Conservation (phyloP, 2,329 filamentous ascomycete species). For the Aureobasidium sp. region DNA sequence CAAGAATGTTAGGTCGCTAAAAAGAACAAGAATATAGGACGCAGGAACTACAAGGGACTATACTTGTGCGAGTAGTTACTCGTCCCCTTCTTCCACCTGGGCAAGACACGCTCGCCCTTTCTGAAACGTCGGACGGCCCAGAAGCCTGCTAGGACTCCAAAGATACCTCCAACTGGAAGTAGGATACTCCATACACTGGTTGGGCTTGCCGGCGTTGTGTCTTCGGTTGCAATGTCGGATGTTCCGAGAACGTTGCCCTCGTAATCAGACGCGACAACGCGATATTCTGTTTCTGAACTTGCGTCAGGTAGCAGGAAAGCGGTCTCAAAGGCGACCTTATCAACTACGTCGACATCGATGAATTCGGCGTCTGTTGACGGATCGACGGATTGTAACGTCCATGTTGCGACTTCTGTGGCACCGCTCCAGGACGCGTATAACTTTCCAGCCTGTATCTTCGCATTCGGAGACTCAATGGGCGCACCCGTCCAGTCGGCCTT, state of each 20-base stretch:
- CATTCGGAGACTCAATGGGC: conserved; percentile 10
- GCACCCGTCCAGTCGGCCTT: conserved; percentile 34
- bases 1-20: conserved; percentile 8
- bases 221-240: conserved; percentile 17
- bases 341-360: conserved; percentile 20
- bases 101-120: conserved; percentile 3
- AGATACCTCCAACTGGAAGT: conserved; percentile 1
- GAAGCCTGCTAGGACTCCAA: conserved; percentile 1
- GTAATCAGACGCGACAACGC: conserved; percentile 26
- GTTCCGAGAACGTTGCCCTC: conserved; percentile 24
- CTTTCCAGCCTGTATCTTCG: conserved; percentile 41
- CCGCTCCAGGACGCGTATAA: conserved; percentile 25
- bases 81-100: neutral
- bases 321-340: conserved; percentile 25
- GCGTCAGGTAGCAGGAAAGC: conserved; percentile 19
- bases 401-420: conserved; percentile 24
- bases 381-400: conserved; percentile 29
- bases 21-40: neutral
- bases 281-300: conserved; percentile 13
- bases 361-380: conserved; percentile 19
- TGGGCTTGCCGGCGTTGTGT: neutral
- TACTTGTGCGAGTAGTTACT: conserved; percentile 15
- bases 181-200: conserved; percentile 12
- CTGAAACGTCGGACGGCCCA: conserved; percentile 1
- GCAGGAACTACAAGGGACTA: neutral